These are phyloP conservation scores for Golovinomyces cichoracearum DNA, from an alignment of 2,329 filamentous ascomycete species.

Conservation along the genomic window DNA sequence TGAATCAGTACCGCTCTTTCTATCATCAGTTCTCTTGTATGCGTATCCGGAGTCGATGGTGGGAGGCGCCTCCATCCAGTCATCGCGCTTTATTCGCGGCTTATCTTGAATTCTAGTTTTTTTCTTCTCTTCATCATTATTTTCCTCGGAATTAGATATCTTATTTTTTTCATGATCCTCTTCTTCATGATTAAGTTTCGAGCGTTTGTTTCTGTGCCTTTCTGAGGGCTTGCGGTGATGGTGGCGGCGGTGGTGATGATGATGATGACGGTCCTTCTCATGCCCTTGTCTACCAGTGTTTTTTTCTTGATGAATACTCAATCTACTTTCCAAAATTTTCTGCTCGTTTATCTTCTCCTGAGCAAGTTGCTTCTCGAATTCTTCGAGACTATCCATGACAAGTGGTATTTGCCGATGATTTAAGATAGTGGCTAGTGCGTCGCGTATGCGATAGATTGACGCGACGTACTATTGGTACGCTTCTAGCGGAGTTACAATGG, in stretches of 20 bases:
- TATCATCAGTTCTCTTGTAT: conserved; percentile 29
- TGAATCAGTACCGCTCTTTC: conserved; percentile 26
- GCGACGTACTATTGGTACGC: no score
- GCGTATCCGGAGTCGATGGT: conserved; percentile 65
- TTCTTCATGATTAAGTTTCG: conserved; percentile 18
- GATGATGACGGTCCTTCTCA: neutral
- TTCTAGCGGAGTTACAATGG: no score
- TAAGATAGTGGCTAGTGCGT: no score
- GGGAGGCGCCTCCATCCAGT: conserved; percentile 84
- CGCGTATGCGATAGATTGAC: no score
- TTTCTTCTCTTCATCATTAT: neutral
- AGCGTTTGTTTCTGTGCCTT: conserved; percentile 26
- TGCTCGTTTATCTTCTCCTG: conserved; percentile 32
- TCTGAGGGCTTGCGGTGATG: conserved; percentile 7
- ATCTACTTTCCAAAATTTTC: conserved; percentile 14
- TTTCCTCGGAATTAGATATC: neutral
- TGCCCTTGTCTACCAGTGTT: conserved; percentile 9
- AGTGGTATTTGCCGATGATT: no score
- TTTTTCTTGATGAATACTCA: neutral
- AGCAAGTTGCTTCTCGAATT: conserved; percentile 55
- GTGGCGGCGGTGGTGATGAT: neutral
- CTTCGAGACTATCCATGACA: conserved; percentile 34
- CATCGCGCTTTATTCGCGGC: conserved; percentile 33
- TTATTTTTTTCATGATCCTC: conserved; percentile 11
- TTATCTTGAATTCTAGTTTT: neutral